phyloP scores from a whole-genome alignment of 768 basidiomycete species.

The Lentinula aciculospora region DNA sequence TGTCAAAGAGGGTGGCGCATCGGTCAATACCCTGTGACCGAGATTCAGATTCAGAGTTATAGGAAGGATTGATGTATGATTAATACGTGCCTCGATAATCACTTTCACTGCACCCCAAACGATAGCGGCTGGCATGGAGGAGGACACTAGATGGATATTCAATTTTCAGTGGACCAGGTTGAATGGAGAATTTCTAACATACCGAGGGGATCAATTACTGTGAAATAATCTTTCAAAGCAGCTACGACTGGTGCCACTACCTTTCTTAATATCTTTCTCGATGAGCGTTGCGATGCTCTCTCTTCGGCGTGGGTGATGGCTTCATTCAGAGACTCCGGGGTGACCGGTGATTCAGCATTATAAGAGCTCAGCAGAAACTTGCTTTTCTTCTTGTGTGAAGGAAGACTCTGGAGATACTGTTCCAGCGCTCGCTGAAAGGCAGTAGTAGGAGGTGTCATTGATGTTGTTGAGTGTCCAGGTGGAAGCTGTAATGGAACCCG shows the following conservation, averaged over 20 bases:
- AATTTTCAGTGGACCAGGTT: background rate
- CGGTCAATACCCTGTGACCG: conserved; percentile 14
- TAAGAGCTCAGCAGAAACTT: background rate
- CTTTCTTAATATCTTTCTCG: conserved; percentile 6
- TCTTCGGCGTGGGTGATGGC: conserved; percentile 6
- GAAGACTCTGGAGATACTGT: conserved; percentile 1
- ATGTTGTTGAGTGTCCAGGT: background rate
- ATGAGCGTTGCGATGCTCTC: conserved; percentile 4
- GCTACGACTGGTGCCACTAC: conserved; percentile 10
- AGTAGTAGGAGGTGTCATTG: background rate
- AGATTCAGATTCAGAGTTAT: background rate
- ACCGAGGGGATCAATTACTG: too few species aligned
- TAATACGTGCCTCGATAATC: conserved; percentile 7
- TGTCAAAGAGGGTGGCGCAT: conserved; percentile 15
- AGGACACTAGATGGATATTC: background rate
- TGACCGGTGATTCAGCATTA: too few species aligned
- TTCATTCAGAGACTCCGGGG: background rate
- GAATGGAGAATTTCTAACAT: too few species aligned
- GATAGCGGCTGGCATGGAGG: conserved; percentile 10
- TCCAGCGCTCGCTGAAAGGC: conserved; percentile 12
- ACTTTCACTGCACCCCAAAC: conserved; percentile 13
- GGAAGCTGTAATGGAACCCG: too few species aligned
- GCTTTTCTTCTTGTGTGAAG: background rate
- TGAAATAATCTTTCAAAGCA: conserved; percentile 6
- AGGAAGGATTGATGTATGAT: background rate